Percentiles rank a stretch among this genome's conserved stretches.
Evolutionary conservation across 345 rosid species (phyloP).

Genomic region (Euphorbia peplus): DNA sequence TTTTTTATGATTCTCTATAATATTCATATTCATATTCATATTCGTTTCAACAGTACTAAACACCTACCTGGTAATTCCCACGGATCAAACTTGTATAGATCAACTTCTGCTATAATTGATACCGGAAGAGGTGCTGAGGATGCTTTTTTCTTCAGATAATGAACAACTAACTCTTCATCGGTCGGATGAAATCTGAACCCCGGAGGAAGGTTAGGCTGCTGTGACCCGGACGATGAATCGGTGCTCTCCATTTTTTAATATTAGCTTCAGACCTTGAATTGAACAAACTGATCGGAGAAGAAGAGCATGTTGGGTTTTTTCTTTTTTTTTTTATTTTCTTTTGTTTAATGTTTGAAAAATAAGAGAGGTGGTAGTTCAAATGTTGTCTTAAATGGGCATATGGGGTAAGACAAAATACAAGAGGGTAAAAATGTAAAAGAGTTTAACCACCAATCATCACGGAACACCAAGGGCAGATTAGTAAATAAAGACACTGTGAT

Average conservation of each 20-base stretch:
- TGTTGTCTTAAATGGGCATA: constrained; percentile 28
- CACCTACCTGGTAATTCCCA: constrained; percentile 38
- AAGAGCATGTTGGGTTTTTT: constrained; percentile 1
- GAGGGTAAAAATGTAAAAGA: background rate
- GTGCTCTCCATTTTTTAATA: constrained; percentile 24
- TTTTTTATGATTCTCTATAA: too few species aligned
- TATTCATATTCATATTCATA: too few species aligned
- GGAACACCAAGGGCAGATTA: background rate
- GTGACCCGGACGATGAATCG: constrained; percentile 27
- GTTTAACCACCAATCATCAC: background rate
- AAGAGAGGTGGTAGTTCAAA: constrained; percentile 13
- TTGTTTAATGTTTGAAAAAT: background rate
- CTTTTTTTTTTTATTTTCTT: background rate
- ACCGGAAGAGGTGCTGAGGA: constrained; percentile 31
- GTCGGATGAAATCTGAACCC: constrained; percentile 38
- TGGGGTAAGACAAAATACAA: background rate
- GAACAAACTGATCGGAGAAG: constrained; percentile 10
- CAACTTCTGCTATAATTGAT: constrained; percentile 32
- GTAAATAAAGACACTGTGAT: background rate
- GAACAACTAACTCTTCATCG: constrained; percentile 34
- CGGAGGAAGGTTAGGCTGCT: constrained; percentile 34
- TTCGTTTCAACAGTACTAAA: background rate
- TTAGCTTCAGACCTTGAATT: too few species aligned
- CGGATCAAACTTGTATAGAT: constrained; percentile 37
- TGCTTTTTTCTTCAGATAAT: constrained; percentile 34